phyloP scores from a whole-genome alignment of 2,329 filamentous ascomycete genomes.

The Xylariaceae sp. region DNA sequence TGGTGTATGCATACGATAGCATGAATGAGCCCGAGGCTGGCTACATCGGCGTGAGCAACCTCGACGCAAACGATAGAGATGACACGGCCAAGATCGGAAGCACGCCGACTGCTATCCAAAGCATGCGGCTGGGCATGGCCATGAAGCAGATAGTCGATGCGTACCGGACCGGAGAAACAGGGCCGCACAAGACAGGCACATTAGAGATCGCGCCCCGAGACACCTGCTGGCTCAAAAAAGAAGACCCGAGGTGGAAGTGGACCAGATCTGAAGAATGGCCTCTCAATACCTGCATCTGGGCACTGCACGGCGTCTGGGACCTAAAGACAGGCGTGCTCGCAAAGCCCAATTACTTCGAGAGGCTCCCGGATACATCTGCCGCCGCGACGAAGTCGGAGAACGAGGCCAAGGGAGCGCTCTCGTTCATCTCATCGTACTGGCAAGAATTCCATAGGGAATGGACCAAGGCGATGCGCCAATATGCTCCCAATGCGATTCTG shows the following conservation, averaged over 20 bases:
- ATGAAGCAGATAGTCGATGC: slow-evolving; percentile 12
- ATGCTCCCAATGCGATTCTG: slow-evolving; percentile 7
- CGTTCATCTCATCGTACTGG: slow-evolving; percentile 19
- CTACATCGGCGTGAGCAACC: slow-evolving; percentile 14
- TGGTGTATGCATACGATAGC: slow-evolving; percentile 18
- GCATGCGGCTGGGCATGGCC: slow-evolving; percentile 18
- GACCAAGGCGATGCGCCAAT: slow-evolving; percentile 8
- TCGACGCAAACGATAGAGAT: slow-evolving; percentile 12
- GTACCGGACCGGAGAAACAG: slow-evolving; percentile 17
- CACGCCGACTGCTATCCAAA: slow-evolving; percentile 16
- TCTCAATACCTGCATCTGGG: slow-evolving; percentile 19
- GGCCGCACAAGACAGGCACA: slow-evolving; percentile 16
- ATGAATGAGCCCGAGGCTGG: slow-evolving; percentile 23
- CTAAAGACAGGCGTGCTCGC: slow-evolving; percentile 12
- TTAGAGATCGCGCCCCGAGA: slow-evolving; percentile 9
- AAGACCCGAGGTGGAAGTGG: slow-evolving; percentile 18
- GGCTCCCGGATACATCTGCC: slow-evolving; percentile 4
- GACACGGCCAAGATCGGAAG: slow-evolving; percentile 18
- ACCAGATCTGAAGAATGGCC: slow-evolving; percentile 11
- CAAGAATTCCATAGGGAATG: slow-evolving; percentile 15
- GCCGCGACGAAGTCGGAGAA: slow-evolving; percentile 9
- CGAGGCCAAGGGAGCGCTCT: slow-evolving; percentile 4
- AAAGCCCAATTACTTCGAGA: slow-evolving; percentile 14
- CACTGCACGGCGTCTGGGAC: slow-evolving; percentile 20
- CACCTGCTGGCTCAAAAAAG: slow-evolving; percentile 15